Percentiles rank a stretch among this genome's conserved stretches.
Conservation (phyloP, 75 land plant genomes). For the Sequoia sempervirens region DNA sequence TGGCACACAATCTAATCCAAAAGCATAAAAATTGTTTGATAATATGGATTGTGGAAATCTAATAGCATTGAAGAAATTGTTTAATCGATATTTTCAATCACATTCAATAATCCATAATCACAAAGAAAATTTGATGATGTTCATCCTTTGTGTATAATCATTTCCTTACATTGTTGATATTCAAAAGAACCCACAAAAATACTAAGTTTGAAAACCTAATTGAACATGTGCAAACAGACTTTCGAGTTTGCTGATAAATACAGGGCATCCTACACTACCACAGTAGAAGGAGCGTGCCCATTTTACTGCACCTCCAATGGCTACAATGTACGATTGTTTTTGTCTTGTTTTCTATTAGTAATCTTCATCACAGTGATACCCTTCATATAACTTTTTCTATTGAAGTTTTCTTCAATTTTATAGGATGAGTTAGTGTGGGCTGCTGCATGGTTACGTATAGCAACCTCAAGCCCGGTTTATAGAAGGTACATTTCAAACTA, state of each 20-base stretch:
- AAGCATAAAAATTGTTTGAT: no score
- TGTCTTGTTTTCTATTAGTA: no score
- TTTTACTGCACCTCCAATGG: conserved; percentile 85
- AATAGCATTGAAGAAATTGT: no score
- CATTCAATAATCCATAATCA: no score
- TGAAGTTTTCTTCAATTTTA: neutral
- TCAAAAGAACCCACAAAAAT: no score
- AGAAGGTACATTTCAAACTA: conserved; percentile 64
- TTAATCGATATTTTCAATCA: no score
- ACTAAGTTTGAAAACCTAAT: neutral
- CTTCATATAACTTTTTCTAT: no score
- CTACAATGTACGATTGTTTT: conserved; percentile 40
- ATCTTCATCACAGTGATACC: neutral
- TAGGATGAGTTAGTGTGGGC: conserved; percentile 94
- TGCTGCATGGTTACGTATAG: conserved; percentile 80
- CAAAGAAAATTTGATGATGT: no score
- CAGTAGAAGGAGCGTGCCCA: conserved; percentile 49
- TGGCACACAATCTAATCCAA: no score
- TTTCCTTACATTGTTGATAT: no score
- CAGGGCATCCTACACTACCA: conserved; percentile 21
- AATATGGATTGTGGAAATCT: no score
- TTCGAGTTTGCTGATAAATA: conserved; percentile 31
- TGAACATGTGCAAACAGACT: conserved; percentile 4
- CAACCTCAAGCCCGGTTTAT: conserved; percentile 37
- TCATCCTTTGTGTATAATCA: no score